A percentile compares a stretch with the other conserved stretches of the same genome.
Conservation (phyloP, 169 alveolate species). For the Theileria orientalis region DNA sequence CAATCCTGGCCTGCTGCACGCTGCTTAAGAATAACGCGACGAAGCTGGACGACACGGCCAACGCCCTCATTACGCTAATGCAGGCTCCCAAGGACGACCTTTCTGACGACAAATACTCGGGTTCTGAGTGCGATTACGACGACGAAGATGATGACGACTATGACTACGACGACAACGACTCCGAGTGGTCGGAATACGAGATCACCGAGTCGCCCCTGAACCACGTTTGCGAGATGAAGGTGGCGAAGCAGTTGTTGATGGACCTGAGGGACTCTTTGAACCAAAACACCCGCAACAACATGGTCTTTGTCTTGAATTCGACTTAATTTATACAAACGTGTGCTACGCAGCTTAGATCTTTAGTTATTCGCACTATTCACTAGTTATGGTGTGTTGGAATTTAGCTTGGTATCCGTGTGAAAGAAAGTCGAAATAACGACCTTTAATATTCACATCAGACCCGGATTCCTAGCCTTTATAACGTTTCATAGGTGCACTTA, state of each 20-base stretch:
- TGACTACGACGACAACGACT: neutral
- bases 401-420: no score
- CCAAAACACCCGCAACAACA: no score
- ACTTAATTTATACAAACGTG: no score
- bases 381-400: no score
- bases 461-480: no score
- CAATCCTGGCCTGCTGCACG: neutral
- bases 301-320: no score
- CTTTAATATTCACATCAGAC: no score
- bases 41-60: neutral
- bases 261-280: neutral
- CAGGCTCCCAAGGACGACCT: neutral
- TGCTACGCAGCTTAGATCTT: no score
- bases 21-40: neutral
- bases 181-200: neutral
- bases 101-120: neutral
- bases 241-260: constrained; percentile 3
- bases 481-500: no score
- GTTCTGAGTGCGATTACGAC: neutral
- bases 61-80: neutral
- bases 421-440: no score
- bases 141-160: constrained; percentile 16
- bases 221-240: neutral
- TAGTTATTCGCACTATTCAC: no score
- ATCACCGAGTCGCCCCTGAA: constrained; percentile 4